Percentiles rank a stretch among this genome's conserved stretches.
Evolutionary conservation across 2,329 filamentous ascomycete genomes (phyloP).

Genomic region (Thelonectria olida): DNA sequence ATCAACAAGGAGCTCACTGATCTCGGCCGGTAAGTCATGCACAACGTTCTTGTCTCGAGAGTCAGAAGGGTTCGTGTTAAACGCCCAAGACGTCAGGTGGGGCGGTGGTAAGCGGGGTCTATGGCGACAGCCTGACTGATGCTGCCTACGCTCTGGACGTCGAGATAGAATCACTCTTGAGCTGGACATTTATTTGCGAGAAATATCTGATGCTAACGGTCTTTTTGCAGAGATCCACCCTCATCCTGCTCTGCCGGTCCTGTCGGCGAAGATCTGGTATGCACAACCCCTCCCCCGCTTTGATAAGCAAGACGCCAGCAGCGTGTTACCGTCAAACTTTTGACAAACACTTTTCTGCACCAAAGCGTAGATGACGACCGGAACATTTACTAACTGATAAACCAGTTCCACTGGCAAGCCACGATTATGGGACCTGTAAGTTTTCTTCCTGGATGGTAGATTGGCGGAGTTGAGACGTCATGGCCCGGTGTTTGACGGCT

Average conservation of each 20-base stretch:
- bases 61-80: constrained; percentile 37
- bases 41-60: constrained; percentile 18
- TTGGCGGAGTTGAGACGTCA: constrained; percentile 17
- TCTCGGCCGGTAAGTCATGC: constrained; percentile 78
- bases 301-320: constrained; percentile 31
- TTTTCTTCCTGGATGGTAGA: constrained; percentile 29
- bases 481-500: constrained; percentile 31
- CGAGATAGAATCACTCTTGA: constrained; percentile 5
- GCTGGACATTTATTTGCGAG: neutral
- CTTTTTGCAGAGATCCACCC: constrained; percentile 82
- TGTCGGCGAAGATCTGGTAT: constrained; percentile 96
- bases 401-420: constrained; percentile 99
- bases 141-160: constrained; percentile 26
- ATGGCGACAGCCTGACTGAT: constrained; percentile 24
- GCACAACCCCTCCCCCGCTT: constrained; percentile 51
- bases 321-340: constrained; percentile 24
- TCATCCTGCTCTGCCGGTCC: constrained; percentile 98
- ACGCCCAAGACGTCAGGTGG: constrained; percentile 49
- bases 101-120: constrained; percentile 49
- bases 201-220: constrained; percentile 30
- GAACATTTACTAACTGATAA: constrained; percentile 34
- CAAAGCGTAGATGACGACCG: neutral
- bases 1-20: constrained; percentile 95
- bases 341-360: constrained; percentile 3
- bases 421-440: constrained; percentile 99